These are phyloP conservation scores for Erodium texanum DNA, from an alignment of 441 rosid genomes.

Conservation along the genomic window DNA sequence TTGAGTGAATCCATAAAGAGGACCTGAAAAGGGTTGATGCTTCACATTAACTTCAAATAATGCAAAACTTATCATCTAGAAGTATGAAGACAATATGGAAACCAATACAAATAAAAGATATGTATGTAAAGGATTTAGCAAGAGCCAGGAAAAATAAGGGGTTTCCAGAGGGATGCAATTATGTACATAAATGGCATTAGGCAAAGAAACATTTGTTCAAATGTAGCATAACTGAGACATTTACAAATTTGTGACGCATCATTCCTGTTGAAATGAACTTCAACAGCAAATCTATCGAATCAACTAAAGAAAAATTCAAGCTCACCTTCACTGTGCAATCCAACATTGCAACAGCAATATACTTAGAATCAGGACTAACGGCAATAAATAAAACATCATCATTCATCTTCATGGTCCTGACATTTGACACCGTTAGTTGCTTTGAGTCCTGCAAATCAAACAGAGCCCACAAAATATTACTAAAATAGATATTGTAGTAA, in stretches of 20 bases:
- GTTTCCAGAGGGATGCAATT: no score
- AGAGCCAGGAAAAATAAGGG: background rate
- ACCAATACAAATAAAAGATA: background rate
- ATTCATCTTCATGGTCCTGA: slow-evolving; percentile 79
- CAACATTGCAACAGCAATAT: slow-evolving; percentile 80
- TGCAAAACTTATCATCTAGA: slow-evolving; percentile 1
- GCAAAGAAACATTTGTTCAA: background rate
- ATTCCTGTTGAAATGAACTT: background rate
- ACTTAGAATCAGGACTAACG: slow-evolving; percentile 80
- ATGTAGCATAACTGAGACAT: background rate
- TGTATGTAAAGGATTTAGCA: background rate
- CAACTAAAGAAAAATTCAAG: slow-evolving; percentile 8
- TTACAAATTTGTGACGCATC: background rate
- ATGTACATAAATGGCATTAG: background rate
- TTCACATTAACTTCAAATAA: slow-evolving; percentile 6
- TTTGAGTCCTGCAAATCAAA: slow-evolving; percentile 50
- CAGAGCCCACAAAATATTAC: slow-evolving; percentile 13
- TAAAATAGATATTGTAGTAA: slow-evolving; percentile 3
- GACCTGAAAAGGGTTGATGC: slow-evolving; percentile 42
- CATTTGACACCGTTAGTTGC: slow-evolving; percentile 55
- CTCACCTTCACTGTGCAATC: slow-evolving; percentile 90
- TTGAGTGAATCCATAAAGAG: slow-evolving; percentile 84
- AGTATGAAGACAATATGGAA: background rate
- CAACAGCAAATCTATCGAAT: slow-evolving; percentile 8
- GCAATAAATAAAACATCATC: slow-evolving; percentile 85